Base-by-base conservation (phyloP, 2,329 filamentous ascomycete genomes). In the Trichoderma semiorbis region DNA sequence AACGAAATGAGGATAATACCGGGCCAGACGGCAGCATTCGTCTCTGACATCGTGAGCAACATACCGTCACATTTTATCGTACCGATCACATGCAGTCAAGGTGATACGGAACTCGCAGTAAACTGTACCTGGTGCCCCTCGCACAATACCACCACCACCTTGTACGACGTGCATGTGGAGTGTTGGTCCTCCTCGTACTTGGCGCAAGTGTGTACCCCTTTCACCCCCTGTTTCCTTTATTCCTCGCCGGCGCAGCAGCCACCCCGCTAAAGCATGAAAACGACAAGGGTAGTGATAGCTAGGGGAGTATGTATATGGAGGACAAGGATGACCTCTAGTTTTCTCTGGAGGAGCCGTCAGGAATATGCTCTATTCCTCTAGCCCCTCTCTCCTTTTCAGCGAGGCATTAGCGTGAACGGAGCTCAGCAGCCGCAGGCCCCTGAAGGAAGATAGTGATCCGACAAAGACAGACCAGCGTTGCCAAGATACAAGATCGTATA, bases 191-290 rank as follows among this genome's bases (percentile, higher is more conserved):
- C 28, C 47, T 53, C 39, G 62, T 64, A 65, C 43, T 30, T 65
- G 21, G 63, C 32, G 21, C 43, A 30, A 50, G 28, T 30, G 53
- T 58, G 69, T 50, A 50, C 65, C 43, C 47, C 70, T 63, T 62
- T 68, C 50, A 24, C 57, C 58, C 62, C 62, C 55, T 65, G 36
- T 26, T 53, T 60, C 60, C 66, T 60, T 69, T 60, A 43, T 65
- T 61, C 39, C 60, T 72, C 66, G 65, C 67, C 36, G 69, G 53
- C 30, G 62, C 30, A 50, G 18, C 55, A 63, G 43, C 34, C 55
- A 39, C 47, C 68, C 60, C 64, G 57, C 70, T 65, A 67, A 64
- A 47, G 62, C 65, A 61, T 63, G 47, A 47, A 32, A 43, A 72
- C 50, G 70, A 72, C 70, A 62, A 39, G 70, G 70, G 36, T 43